Percentiles rank a stretch among this genome's conserved stretches.
phyloP scores from a whole-genome alignment of 164 flowering plant genomes.

The Umbilicus rupestris region DNA sequence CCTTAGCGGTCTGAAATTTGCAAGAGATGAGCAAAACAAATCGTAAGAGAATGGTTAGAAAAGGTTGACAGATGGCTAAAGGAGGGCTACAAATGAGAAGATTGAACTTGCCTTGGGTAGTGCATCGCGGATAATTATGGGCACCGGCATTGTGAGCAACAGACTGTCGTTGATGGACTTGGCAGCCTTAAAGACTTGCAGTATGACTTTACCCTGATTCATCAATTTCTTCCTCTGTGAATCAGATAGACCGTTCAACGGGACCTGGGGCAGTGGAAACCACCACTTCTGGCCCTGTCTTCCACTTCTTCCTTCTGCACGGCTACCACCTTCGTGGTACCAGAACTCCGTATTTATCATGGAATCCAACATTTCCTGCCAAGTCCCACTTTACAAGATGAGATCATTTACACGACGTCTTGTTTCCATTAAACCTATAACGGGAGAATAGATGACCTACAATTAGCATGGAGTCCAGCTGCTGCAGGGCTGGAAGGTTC shows the following conservation, averaged over 20 bases:
- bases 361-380: conserved; percentile 71
- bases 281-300: conserved; percentile 79
- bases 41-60: not conserved
- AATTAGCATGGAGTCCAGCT: conserved; percentile 89
- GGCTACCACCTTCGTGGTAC: conserved; percentile 85
- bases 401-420: not conserved
- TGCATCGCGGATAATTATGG: conserved; percentile 42
- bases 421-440: not conserved
- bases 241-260: conserved; percentile 57
- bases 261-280: conserved; percentile 86
- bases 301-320: conserved; percentile 62
- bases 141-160: conserved; percentile 72
- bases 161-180: conserved; percentile 62
- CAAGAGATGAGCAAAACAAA: not conserved
- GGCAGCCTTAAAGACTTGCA: conserved; percentile 87
- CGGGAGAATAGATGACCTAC: conserved; percentile 40
- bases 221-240: conserved; percentile 46
- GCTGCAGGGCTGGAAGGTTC: conserved; percentile 92
- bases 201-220: conserved; percentile 48
- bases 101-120: conserved; percentile 52
- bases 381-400: not conserved
- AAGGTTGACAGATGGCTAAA: not conserved
- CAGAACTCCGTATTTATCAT: conserved; percentile 83
- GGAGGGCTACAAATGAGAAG: not conserved
- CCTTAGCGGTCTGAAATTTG: conserved; percentile 53